Evolutionary conservation across 495 filamentous ascomycete genomes (phyloP), one percentile per base, ranked within the genome.

Genomic region (Neurospora sp.): DNA sequence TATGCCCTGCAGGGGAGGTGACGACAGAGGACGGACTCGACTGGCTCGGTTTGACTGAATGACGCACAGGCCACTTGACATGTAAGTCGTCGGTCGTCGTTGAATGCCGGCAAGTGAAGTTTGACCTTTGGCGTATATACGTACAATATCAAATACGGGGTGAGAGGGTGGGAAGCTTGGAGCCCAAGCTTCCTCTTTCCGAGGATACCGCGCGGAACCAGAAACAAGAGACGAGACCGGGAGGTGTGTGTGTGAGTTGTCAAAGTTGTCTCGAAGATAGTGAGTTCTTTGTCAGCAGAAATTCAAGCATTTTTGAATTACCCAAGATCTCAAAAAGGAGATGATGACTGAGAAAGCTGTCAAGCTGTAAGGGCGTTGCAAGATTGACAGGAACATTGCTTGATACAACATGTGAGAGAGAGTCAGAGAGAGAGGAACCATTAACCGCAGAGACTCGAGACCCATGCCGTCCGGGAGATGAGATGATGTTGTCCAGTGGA

Each of bases 1-100:
- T 70, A 80, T 78, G 65, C 82, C 82, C 6, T 80, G 82, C 69
- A 82, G 84, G 53, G 53, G 53, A 65, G 53, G 53, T 65, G 53
- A 61, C 53, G 53, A 61, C 20, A 61, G 53, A 31, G 22, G 53
- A 61, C 53, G 2, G 22, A 61, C 45, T 53, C 20, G 22, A 59
- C 20, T 31, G 48, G 48, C 4, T 6, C 27, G 53, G 53, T 31
- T 61, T 61, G 12, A 31, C 53, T 35, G 53, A 35, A 61, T 35
- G 53, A 35, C 53, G 53, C 53, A 65, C 53, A 35, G 27, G 53
- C 27, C 27, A 65, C 27, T 65, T 65, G 53, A 65, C 53, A 27
- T 65, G 53, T 35, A 65, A 65, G 27, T 65, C 53, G 27, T 65
- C 41, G 16, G 41, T 8, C 27, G 53, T 61, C 53, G 53, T 17